phyloP scores from a whole-genome alignment of 176 grass and related monocot genomes.

The Elymus sibiricus region DNA sequence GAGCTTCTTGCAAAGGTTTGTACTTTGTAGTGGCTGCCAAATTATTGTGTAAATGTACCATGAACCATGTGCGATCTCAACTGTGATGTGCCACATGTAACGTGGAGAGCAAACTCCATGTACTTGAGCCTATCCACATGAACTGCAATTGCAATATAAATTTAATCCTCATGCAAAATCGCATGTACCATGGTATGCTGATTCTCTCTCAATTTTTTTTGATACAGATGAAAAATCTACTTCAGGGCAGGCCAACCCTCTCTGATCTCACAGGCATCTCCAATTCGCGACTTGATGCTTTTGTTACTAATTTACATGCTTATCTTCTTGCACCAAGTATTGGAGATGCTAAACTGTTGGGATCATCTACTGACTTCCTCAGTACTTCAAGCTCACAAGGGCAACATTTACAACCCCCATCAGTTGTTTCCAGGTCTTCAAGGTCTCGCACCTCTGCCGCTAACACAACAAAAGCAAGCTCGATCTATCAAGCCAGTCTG shows the following conservation, averaged over 20 bases:
- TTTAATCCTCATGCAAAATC: neutral
- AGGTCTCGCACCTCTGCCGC: conserved; percentile 25
- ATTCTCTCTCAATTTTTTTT: neutral
- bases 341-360: conserved; percentile 55
- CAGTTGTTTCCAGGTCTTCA: conserved; percentile 40
- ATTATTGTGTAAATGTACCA: neutral
- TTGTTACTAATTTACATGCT: conserved; percentile 70
- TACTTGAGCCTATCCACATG: neutral
- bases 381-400: conserved; percentile 21
- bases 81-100: neutral
- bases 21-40: neutral
- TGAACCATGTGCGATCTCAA: neutral
- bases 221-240: conserved; percentile 85
- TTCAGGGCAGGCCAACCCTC: conserved; percentile 62
- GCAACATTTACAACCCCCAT: conserved; percentile 40
- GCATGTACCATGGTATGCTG: neutral
- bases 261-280: conserved; percentile 89
- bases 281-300: conserved; percentile 62
- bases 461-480: conserved; percentile 36
- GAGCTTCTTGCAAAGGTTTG: conserved; percentile 77
- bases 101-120: neutral
- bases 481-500: conserved; percentile 50
- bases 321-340: conserved; percentile 69
- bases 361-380: conserved; percentile 17
- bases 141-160: neutral